Conservation (phyloP, 306 rosid species). For the Lupinus albus region DNA sequence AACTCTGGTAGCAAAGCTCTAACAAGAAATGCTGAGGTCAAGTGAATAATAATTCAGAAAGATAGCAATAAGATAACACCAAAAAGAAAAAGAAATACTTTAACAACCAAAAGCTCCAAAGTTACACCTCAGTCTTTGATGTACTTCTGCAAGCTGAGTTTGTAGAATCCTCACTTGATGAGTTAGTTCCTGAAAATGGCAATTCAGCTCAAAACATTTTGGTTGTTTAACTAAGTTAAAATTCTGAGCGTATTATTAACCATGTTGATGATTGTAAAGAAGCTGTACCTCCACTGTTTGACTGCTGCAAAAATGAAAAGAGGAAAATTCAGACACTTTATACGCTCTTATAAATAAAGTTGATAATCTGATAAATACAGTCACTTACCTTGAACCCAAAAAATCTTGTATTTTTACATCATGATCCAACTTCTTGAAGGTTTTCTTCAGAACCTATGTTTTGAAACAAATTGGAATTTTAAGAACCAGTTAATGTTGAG, state of each 20-base stretch:
- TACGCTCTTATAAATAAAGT: constrained; percentile 33
- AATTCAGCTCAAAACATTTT: constrained; percentile 40
- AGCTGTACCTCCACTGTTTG: constrained; percentile 63
- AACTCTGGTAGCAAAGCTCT: constrained; percentile 3
- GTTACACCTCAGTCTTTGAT: constrained; percentile 86
- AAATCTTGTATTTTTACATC: constrained; percentile 74
- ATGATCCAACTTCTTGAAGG: constrained; percentile 82
- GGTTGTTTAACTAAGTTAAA: constrained; percentile 28
- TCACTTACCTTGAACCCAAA: constrained; percentile 63
- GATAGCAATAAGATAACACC: constrained; percentile 37
- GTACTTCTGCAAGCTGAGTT: constrained; percentile 54
- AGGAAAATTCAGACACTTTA: constrained; percentile 34
- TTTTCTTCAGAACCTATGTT: constrained; percentile 72
- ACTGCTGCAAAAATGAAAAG: constrained; percentile 59
- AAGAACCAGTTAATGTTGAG: constrained; percentile 24
- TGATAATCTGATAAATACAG: constrained; percentile 29
- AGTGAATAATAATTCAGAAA: constrained; percentile 33
- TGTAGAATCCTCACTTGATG: constrained; percentile 55
- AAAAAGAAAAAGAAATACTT: constrained; percentile 64
- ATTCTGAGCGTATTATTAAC: constrained; percentile 36
- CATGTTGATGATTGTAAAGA: constrained; percentile 25
- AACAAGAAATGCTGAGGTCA: constrained; percentile 14
- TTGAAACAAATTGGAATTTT: constrained; percentile 38
- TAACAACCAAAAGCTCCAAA: constrained; percentile 66
- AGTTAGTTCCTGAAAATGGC: constrained; percentile 57